A percentile compares a stretch with the other conserved stretches of the same genome.
phyloP scores from a whole-genome alignment of 179 eudicot species.

The Gypsophila paniculata region DNA sequence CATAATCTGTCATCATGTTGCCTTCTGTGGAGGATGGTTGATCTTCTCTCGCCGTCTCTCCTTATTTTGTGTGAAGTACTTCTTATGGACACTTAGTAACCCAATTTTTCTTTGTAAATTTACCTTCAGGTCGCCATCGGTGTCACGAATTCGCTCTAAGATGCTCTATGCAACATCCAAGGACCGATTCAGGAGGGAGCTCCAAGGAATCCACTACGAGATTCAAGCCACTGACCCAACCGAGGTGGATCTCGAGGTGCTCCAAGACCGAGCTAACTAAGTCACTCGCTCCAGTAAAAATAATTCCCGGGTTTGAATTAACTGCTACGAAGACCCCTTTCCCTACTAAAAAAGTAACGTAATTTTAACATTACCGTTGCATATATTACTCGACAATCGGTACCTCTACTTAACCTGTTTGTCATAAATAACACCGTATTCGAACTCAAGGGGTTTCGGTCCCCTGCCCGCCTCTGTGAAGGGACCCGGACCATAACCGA shows the following conservation, averaged over 20 bases:
- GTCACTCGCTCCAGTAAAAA: not conserved
- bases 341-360: not conserved
- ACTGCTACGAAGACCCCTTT: not conserved
- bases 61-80: not conserved
- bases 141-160: slow-evolving; percentile 64
- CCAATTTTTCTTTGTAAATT: not conserved
- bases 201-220: slow-evolving; percentile 68
- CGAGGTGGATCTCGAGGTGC: slow-evolving; percentile 61
- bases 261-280: slow-evolving; percentile 56
- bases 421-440: slow-evolving; percentile 29
- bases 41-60: not conserved
- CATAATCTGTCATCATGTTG: not conserved
- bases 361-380: slow-evolving; percentile 19
- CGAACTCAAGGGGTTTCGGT: slow-evolving; percentile 21
- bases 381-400: slow-evolving; percentile 16
- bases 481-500: slow-evolving; percentile 17
- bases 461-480: slow-evolving; percentile 30
- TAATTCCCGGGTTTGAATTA: not conserved
- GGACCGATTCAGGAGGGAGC: slow-evolving; percentile 56
- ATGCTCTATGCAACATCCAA: slow-evolving; percentile 75
- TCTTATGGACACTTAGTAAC: not conserved
- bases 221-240: slow-evolving; percentile 73
- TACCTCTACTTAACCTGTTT: slow-evolving; percentile 24
- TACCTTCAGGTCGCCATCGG: slow-evolving; percentile 61
- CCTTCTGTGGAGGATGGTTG: not conserved